phyloP scores from a whole-genome alignment of 345 rosid species.

The Lumnitzera racemosa region DNA sequence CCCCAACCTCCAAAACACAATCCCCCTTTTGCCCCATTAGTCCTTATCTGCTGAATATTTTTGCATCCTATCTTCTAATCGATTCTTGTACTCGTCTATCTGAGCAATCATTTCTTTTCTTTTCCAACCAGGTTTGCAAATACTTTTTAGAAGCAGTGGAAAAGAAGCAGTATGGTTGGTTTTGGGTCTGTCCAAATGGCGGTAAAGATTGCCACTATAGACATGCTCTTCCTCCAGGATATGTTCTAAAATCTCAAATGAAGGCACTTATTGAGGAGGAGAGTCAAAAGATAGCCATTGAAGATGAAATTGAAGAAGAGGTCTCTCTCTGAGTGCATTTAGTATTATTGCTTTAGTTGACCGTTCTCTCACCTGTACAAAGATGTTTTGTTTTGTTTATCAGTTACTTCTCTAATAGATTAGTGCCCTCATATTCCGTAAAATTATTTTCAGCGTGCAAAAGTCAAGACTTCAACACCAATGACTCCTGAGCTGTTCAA shows the following conservation, averaged over 20 bases:
- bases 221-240: constrained; percentile 97
- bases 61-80: background rate
- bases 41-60: background rate
- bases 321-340: constrained; percentile 16
- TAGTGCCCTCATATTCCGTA: background rate
- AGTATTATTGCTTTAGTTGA: too few relatives aligned
- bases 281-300: constrained; percentile 62
- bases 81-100: background rate
- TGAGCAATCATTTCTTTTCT: background rate
- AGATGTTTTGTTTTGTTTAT: background rate
- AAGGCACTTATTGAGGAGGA: constrained; percentile 92
- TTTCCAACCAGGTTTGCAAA: constrained; percentile 70
- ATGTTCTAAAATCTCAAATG: constrained; percentile 89
- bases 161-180: constrained; percentile 97
- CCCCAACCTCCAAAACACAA: too few relatives aligned
- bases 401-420: background rate
- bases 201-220: constrained; percentile 84
- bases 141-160: constrained; percentile 92
- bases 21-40: too few relatives aligned
- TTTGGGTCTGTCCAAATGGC: constrained; percentile 93
- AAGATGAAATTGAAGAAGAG: constrained; percentile 92
- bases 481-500: constrained; percentile 82
- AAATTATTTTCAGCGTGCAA: constrained; percentile 53
- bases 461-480: constrained; percentile 58
- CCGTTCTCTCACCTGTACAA: too few relatives aligned